phyloP scores from a whole-genome alignment of 768 basidiomycete genomes.

The Tulasnella calospora region DNA sequence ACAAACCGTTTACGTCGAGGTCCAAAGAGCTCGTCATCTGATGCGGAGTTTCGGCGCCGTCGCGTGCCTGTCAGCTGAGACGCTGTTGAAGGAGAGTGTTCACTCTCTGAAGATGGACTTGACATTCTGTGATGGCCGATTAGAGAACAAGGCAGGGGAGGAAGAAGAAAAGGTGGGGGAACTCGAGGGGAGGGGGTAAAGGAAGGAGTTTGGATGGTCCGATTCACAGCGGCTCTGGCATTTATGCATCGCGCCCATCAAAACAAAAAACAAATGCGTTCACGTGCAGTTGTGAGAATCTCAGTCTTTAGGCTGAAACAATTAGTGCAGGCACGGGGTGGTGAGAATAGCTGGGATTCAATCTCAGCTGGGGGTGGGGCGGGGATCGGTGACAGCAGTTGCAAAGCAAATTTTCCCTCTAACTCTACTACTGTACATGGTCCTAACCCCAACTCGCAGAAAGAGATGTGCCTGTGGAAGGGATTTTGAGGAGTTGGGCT shows the following conservation, averaged over 20 bases:
- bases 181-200: too few relatives aligned
- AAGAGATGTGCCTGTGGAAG: background rate
- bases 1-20: background rate
- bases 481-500: background rate
- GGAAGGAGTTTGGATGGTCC: too few relatives aligned
- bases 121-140: background rate
- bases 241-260: too few relatives aligned
- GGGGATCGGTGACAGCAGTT: background rate
- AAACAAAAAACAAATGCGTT: background rate
- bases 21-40: background rate
- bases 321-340: background rate
- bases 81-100: background rate
- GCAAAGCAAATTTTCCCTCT: background rate
- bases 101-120: background rate
- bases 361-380: background rate
- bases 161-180: too few relatives aligned
- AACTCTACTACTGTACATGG: background rate
- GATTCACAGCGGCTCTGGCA: too few relatives aligned
- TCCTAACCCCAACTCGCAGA: background rate
- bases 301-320: background rate
- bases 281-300: background rate
- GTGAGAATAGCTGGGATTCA: background rate
- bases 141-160: background rate
- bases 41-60: background rate
- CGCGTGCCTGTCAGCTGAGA: background rate